Base-by-base conservation (phyloP, 2,329 filamentous ascomycete species). In the Aspergillus spinulosporus region DNA sequence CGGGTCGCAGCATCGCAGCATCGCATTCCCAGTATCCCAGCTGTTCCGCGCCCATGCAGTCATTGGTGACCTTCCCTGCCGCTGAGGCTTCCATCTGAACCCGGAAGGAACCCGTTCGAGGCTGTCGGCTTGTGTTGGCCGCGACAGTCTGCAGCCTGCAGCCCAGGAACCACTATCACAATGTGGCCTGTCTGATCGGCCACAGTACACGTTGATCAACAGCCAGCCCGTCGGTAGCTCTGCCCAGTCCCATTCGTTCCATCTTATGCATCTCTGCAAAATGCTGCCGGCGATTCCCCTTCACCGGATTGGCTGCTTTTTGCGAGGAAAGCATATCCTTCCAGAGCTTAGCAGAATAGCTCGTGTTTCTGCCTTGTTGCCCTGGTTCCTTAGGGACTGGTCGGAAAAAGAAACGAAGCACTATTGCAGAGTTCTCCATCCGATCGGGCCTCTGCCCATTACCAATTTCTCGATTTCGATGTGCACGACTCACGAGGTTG, bases 281-380 rank as follows among this genome's bases (percentile, higher is more conserved):
- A 34, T 36, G 29, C 9, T 48, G 12, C 21, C n/a, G 9, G 21
- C 21, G 21, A 21, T 21, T 21, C 21, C 21, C 21, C 21, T 21
- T 34, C 5, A 6, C 9, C 34, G 42, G 34, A 50, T 55, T 55
- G 47, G 47, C 32, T 3, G 32, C 21, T 40, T 50, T 31, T 42
- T 21, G 15, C 9, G 14, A 49, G 39, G 40, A 36, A 5, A 29
- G 43, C 29, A 12, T 14, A 44, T 43, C 49, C 45, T 43, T 5
- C 31, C 28, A 50, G 56, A 58, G 55, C 55, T 60, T 60, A 60
- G 52, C 50, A 37, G 28, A 50, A 55, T 50, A 44, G 49, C 49
- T 44, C 45, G 44, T 5, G 6, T 36, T 37, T 42, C 14, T 21
- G 12, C 29, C 26, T 44, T 49, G 37, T 15, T 43, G 15, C n/a